A percentile compares a stretch with the other conserved stretches of the same genome.
Conservation (phyloP, 768 basidiomycete species). For the Sutorius australiensis region DNA sequence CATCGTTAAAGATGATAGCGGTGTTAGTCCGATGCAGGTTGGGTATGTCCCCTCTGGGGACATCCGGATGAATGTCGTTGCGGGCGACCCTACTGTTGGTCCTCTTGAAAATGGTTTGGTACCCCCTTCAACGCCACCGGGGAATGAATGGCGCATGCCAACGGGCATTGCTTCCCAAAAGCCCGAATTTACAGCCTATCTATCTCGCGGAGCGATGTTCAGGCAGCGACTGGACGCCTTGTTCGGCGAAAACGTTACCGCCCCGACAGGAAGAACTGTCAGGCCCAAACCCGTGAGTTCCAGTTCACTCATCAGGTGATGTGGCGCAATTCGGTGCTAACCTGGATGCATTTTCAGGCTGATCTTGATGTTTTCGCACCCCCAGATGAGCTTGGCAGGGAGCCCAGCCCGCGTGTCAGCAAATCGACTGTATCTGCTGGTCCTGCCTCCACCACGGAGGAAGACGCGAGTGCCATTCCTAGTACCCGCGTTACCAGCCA, state of each 20-base stretch:
- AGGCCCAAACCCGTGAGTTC: slow-evolving; percentile 21
- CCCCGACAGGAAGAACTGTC: slow-evolving; percentile 23
- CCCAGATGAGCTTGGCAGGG: slow-evolving; percentile 8
- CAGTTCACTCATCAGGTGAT: not conserved
- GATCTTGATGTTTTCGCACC: slow-evolving; percentile 6
- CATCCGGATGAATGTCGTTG: not conserved
- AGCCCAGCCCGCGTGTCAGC: not conserved
- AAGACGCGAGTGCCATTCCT: not conserved
- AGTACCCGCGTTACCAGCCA: slow-evolving; percentile 21
- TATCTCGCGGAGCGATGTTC: slow-evolving; percentile 20
- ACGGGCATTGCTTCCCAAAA: not conserved
- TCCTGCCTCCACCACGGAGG: slow-evolving; percentile 4
- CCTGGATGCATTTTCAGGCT: slow-evolving; percentile 5
- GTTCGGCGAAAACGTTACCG: slow-evolving; percentile 18
- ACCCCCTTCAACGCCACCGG: too few relatives aligned
- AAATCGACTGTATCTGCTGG: slow-evolving; percentile 1
- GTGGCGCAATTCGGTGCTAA: not conserved
- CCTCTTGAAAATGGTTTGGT: not conserved
- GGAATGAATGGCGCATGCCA: not conserved
- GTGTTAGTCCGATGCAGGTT: not conserved
- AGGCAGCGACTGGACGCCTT: slow-evolving; percentile 13
- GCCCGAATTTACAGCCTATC: slow-evolving; percentile 10
- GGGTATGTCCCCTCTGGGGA: not conserved
- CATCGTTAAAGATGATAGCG: not conserved
- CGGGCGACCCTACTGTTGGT: not conserved